These are phyloP conservation scores for Mycena albidolilacea DNA, from an alignment of 768 basidiomycete genomes.

Conservation along the genomic window DNA sequence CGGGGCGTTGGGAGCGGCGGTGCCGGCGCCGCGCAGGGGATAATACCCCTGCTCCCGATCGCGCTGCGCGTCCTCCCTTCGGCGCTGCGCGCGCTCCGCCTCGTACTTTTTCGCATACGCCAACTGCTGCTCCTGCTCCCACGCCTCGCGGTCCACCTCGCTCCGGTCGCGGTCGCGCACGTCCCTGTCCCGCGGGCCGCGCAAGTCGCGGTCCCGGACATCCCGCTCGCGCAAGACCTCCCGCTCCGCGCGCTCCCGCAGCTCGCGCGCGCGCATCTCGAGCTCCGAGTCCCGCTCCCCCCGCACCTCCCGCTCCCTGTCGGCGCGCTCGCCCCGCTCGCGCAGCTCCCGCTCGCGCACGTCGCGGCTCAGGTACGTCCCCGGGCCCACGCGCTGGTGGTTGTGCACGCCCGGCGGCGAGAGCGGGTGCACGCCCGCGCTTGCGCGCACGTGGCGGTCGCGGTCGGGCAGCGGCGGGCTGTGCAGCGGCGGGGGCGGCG, in stretches of 20 bases:
- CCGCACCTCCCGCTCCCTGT: too few relatives aligned
- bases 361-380: constrained; percentile 67
- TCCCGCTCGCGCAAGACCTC: too few relatives aligned
- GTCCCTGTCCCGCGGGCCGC: constrained; percentile 53
- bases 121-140: constrained; percentile 55
- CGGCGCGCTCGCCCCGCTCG: too few relatives aligned
- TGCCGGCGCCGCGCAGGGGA: too few relatives aligned
- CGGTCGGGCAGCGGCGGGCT: background rate
- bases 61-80: background rate
- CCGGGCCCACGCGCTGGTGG: constrained; percentile 79
- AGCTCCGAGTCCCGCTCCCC: too few relatives aligned
- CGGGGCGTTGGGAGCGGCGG: too few relatives aligned
- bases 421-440: constrained; percentile 41
- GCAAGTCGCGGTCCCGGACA: constrained; percentile 51
- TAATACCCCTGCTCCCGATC: background rate
- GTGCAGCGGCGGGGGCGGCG: background rate
- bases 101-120: background rate
- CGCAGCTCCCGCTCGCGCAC: constrained; percentile 57
- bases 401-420: constrained; percentile 62
- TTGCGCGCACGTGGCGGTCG: too few relatives aligned
- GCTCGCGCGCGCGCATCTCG: too few relatives aligned
- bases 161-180: constrained; percentile 49
- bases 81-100: background rate
- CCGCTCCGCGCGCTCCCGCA: too few relatives aligned
- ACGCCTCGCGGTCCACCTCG: constrained; percentile 19